Base-by-base conservation (phyloP, 1,139 yeast species). In the Saccharomyces pastorianus region DNA sequence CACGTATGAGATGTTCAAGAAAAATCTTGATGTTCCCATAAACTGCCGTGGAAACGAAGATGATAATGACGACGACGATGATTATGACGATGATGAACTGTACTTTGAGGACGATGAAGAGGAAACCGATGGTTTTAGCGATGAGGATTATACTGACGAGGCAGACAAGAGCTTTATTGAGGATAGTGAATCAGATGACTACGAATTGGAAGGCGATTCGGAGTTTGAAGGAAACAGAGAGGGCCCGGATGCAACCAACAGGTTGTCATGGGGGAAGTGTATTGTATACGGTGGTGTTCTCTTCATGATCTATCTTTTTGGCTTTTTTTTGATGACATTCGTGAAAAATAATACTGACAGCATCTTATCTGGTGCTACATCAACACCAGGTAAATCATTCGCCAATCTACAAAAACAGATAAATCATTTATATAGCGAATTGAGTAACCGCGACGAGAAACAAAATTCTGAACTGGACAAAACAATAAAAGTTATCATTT, bases 351-450 rank as follows among this genome's bases (percentile, higher is more conserved):
- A 51, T 44, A 25, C 41, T 27, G 28, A 11, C 48, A 20, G 53
- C 55, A 1, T 5, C 11, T 9, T 4, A 17, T 38, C 25, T 13
- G 44, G 44, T 9, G 44, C 44, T 38, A 38, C 25, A 38, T 38
- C 44, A 17, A 9, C 44, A 3, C 25, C 44, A 20, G 44, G 44
- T 17, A 38, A 38, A 38, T 38, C 44, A 38, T 38, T 38, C 42
- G 51, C 58, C 2, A 61, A 54, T 20, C 46, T 64, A 27, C 68
- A 67, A 51, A 63, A 62, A 31, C 71, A 67, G 53, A 57, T 67
- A 7, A 64, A 66, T 52, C 64, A 66, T 53, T 48, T 67, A 9
- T 64, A 62, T 46, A 60, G 59, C 46, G 70, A 67, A 55, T 29
- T 66, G 25, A 60, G 60, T 25, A 55, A 55, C 13, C 61, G 62